These are phyloP conservation scores for Cercospora sp. DNA, from an alignment of 2,329 filamentous ascomycete species.

Conservation along the genomic window DNA sequence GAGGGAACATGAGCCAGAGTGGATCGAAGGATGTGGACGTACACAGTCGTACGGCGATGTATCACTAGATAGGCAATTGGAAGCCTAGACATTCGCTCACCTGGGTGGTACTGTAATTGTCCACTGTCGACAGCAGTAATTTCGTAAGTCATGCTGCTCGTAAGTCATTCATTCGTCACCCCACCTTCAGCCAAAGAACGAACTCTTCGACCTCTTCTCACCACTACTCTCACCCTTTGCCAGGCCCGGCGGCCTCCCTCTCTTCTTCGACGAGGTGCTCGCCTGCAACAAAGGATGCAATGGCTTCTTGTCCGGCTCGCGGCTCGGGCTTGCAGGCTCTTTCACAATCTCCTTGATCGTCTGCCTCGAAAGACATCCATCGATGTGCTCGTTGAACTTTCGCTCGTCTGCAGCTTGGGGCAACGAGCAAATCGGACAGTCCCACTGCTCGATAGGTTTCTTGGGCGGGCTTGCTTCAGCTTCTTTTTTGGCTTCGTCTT, in stretches of 20 bases:
- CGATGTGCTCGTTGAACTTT: slow-evolving; percentile 86
- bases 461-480: slow-evolving; percentile 32
- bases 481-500: slow-evolving; percentile 32
- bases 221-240: slow-evolving; percentile 12
- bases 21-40: background rate
- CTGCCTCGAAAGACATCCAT: slow-evolving; percentile 81
- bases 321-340: slow-evolving; percentile 36
- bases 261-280: slow-evolving; percentile 33
- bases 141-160: background rate
- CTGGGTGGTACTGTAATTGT: background rate
- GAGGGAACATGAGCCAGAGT: background rate
- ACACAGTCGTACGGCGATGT: background rate
- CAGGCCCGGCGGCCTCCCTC: slow-evolving; percentile 23
- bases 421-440: slow-evolving; percentile 82
- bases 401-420: slow-evolving; percentile 74
- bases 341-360: slow-evolving; percentile 83
- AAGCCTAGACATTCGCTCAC: background rate
- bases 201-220: slow-evolving; percentile 32
- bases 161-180: background rate
- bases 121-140: background rate
- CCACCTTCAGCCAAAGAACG: slow-evolving; percentile 23
- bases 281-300: slow-evolving; percentile 16
- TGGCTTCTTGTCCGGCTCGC: slow-evolving; percentile 5
- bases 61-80: background rate
- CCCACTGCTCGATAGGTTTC: slow-evolving; percentile 59